These are phyloP conservation scores for Colletotrichum limetticola DNA, from an alignment of 2,329 filamentous ascomycete species.

Conservation along the genomic window DNA sequence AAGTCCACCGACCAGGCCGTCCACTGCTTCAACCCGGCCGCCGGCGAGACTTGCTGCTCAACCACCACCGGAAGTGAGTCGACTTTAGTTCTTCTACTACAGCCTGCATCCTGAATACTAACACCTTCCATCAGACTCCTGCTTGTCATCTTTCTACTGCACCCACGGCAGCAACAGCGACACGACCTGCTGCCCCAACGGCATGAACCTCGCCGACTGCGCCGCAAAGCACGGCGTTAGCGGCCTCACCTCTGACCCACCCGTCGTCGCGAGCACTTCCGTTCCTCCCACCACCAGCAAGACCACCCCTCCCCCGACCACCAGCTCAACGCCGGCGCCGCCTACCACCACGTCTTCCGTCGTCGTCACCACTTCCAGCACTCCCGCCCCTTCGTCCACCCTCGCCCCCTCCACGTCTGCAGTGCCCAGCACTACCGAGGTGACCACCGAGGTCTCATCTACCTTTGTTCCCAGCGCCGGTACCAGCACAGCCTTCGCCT, in stretches of 20 bases:
- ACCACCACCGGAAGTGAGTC: constrained; percentile 66
- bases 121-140: constrained; percentile 60
- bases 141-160: constrained; percentile 71
- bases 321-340: constrained; percentile 41
- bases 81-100: neutral
- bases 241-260: constrained; percentile 60
- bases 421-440: constrained; percentile 4
- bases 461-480: constrained; percentile 21
- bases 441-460: constrained; percentile 16
- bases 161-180: constrained; percentile 59
- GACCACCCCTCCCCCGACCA: constrained; percentile 38
- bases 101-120: neutral
- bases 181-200: constrained; percentile 71
- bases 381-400: neutral
- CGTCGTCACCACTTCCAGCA: constrained; percentile 12
- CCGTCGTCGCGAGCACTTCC: constrained; percentile 47
- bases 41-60: constrained; percentile 67
- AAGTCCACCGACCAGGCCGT: constrained; percentile 58
- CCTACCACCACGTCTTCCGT: constrained; percentile 15
- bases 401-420: constrained; percentile 21
- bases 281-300: constrained; percentile 40
- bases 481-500: constrained; percentile 15
- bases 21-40: constrained; percentile 68
- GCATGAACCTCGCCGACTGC: constrained; percentile 63
- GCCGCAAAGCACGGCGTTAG: constrained; percentile 60